Percentiles rank a stretch among this genome's conserved stretches.
Conservation (phyloP, 78 protist species). For the Tieghemostelium lacteum region DNA sequence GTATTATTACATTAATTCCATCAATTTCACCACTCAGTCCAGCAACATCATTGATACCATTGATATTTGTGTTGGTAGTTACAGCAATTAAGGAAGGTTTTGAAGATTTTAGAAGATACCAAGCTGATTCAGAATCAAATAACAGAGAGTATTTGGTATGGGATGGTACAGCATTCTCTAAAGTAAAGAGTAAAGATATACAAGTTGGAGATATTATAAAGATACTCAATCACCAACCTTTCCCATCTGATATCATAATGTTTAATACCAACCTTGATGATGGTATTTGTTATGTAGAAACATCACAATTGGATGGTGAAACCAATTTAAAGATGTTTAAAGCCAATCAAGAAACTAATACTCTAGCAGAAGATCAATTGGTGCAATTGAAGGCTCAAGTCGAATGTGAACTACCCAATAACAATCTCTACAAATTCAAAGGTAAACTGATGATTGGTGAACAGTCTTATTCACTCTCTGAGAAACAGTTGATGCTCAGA, state of each 20-base stretch:
- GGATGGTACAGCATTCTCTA: background rate
- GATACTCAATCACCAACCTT: slow-evolving; percentile 1
- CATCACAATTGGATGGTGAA: slow-evolving; percentile 62
- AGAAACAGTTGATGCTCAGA: background rate
- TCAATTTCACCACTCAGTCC: slow-evolving; percentile 75
- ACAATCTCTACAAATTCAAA: slow-evolving; percentile 23
- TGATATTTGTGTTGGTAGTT: slow-evolving; percentile 69
- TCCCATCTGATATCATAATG: slow-evolving; percentile 74
- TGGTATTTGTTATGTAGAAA: slow-evolving; percentile 72
- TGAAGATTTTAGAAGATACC: slow-evolving; percentile 75
- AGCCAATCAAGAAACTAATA: slow-evolving; percentile 11
- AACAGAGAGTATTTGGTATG: background rate
- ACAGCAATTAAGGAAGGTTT: slow-evolving; percentile 71
- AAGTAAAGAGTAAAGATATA: slow-evolving; percentile 7
- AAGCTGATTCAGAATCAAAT: slow-evolving; percentile 23
- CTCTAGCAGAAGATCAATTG: background rate
- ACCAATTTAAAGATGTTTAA: slow-evolving; percentile 23
- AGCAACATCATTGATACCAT: slow-evolving; percentile 78
- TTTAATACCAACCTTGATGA: slow-evolving; percentile 6
- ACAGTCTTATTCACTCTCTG: background rate
- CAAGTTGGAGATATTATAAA: slow-evolving; percentile 64
- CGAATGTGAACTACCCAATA: slow-evolving; percentile 27
- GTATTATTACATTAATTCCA: slow-evolving; percentile 65
- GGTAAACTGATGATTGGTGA: background rate
- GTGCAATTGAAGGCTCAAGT: background rate